Percentiles rank a stretch among this genome's conserved stretches.
These are phyloP conservation scores for Yamadazyma jaroonii DNA, from an alignment of 1,139 yeast species.

Conservation along the genomic window DNA sequence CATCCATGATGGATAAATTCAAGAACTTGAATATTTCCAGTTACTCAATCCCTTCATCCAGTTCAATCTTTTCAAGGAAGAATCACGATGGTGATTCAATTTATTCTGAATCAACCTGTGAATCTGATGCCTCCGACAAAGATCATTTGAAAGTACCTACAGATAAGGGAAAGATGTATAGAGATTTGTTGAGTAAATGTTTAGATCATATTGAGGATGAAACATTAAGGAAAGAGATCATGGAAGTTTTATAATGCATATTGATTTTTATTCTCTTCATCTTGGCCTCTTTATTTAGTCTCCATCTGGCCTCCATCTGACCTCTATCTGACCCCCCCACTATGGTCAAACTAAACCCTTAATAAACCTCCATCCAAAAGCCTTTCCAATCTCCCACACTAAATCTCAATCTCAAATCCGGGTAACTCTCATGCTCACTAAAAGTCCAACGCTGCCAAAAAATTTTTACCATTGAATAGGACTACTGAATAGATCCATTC, in stretches of 20 bases:
- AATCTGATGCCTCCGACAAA: constrained; percentile 10
- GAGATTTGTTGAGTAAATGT: constrained; percentile 11
- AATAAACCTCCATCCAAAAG: too few species aligned
- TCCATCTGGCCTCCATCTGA: background rate
- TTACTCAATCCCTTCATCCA: constrained; percentile 15
- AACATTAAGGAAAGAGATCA: constrained; percentile 14
- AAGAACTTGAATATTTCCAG: constrained; percentile 16
- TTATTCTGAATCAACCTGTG: constrained; percentile 23
- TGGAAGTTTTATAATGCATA: constrained; percentile 2
- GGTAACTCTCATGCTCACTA: constrained; percentile 3
- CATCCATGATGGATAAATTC: constrained; percentile 20
- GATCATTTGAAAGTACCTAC: constrained; percentile 27
- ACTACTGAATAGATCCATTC: constrained; percentile 8
- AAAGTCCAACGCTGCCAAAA: constrained; percentile 1
- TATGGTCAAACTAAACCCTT: too few species aligned
- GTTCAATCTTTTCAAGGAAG: constrained; percentile 22
- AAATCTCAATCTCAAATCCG: too few species aligned
- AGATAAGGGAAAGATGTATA: constrained; percentile 3
- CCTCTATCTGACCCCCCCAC: background rate
- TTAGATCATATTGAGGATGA: constrained; percentile 11
- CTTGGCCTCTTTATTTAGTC: background rate
- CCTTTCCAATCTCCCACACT: too few species aligned
- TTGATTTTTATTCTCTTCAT: background rate
- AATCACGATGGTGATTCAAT: constrained; percentile 23
- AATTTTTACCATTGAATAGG: constrained; percentile 4